Base-by-base conservation (phyloP, 768 basidiomycete genomes). In the Gymnopilus dilepis region DNA sequence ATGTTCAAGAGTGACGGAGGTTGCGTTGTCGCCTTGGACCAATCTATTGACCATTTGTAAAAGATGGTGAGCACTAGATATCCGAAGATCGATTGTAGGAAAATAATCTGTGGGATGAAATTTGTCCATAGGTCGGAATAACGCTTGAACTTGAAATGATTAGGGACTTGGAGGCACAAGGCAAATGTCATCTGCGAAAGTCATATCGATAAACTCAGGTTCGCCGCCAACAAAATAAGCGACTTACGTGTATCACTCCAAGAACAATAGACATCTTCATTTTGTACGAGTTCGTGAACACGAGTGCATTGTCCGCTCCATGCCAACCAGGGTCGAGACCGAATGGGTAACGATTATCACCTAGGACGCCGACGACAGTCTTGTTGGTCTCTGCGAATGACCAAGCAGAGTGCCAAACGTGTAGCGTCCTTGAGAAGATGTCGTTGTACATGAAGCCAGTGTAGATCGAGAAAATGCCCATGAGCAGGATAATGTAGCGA, bases 261-360 rank as follows among this genome's bases (percentile, higher is more conserved):
- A 99, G 76, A 34, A 99, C 86, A 70, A 99, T 89, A 21, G 94
- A 92, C 94, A 99, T 95, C 81, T 99, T 99, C 97, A 99, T 99
- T 88, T 99, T 99, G 82, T 97, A 97, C 38, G 96, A 98, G 77
- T 99, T 99, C 55, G 91, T 91, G 77, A 99, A 99, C 42, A 97
- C 88, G 60, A 99, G 83, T 1, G 81, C 82, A 71, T 99, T 99
- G 65, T 94, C 92, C 5, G 96, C 84, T 19, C 89, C 94, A 71
- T 97, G 95, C 97, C 97, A 99, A 51, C 79, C 88, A 54, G 95
- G 95, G 73, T 99, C 97, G 64, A 99, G 73, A 66, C 97, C 97
- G 66, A 99, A 95, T 2, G 91, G 87, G 78, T 99, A 99, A n/a
- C 84, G 81, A 64, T 82, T 80, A 2, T 91, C 91, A 51, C 83